A percentile compares a stretch with the other conserved stretches of the same genome.
These are phyloP conservation scores for Gnomoniopsis sp. DNA, from an alignment of 2,329 filamentous ascomycete species.

Conservation along the genomic window DNA sequence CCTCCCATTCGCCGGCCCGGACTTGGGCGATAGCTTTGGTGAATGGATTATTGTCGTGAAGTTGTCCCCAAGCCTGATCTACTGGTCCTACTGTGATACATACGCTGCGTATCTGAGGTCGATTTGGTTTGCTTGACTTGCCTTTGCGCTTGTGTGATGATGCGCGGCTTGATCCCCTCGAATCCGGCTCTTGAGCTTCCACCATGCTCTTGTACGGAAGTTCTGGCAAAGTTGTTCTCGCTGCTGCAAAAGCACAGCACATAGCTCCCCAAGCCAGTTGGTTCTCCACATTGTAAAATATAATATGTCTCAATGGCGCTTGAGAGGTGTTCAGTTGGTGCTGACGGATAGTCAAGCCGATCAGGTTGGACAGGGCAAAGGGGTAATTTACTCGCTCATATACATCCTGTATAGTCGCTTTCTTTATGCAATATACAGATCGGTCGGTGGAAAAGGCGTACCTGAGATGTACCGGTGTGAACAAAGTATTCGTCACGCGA, in stretches of 20 bases:
- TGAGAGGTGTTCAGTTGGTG: neutral
- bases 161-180: neutral
- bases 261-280: neutral
- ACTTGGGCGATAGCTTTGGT: neutral
- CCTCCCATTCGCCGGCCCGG: neutral
- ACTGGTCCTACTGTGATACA: neutral
- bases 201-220: neutral
- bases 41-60: neutral
- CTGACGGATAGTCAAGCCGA: neutral
- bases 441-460: neutral
- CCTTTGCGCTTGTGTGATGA: neutral
- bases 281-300: neutral
- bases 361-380: slow-evolving; percentile 1
- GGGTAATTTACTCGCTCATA: neutral
- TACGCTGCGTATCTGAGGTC: too few relatives aligned
- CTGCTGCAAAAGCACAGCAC: neutral
- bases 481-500: neutral
- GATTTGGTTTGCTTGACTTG: neutral
- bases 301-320: neutral
- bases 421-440: neutral
- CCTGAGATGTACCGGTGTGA: neutral
- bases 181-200: neutral
- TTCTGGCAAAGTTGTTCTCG: neutral
- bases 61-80: neutral
- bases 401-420: neutral